phyloP scores from a whole-genome alignment of 1,284 basidiomycete genomes.

The Pascua sp. region DNA sequence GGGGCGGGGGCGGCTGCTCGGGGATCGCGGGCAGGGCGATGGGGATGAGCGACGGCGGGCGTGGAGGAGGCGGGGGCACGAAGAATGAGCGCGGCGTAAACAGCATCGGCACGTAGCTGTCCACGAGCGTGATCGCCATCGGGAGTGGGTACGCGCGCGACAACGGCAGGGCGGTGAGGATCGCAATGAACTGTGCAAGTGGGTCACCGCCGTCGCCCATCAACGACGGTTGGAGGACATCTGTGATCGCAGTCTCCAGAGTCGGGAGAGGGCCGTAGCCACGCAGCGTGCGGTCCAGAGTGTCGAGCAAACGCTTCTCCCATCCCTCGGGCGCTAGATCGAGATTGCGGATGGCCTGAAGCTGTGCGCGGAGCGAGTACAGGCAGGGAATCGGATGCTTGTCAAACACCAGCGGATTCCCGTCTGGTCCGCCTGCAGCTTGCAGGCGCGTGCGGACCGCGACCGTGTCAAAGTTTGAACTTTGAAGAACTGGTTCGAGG shows the following conservation, averaged over 20 bases:
- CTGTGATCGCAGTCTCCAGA: conserved; percentile 12
- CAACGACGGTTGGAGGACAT: conserved; percentile 18
- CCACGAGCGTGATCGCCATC: conserved; percentile 9
- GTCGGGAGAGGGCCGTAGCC: conserved; percentile 11
- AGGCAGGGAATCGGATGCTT: background rate
- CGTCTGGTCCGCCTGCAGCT: conserved; percentile 11
- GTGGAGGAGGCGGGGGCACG: background rate
- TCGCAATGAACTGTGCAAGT: conserved; percentile 10
- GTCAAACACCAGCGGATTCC: background rate
- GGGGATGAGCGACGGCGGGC: background rate
- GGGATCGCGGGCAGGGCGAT: background rate
- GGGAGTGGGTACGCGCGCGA: conserved; percentile 3
- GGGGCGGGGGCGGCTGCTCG: conserved; percentile 5
- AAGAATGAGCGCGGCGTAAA: conserved; percentile 15
- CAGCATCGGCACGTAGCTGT: conserved; percentile 11
- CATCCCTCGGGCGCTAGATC: conserved; percentile 19
- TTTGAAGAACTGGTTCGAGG: conserved; percentile 33
- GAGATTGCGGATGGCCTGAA: conserved; percentile 21
- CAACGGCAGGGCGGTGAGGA: conserved; percentile 10
- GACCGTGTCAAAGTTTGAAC: conserved; percentile 33
- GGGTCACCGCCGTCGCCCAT: conserved; percentile 2
- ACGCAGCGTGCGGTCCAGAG: conserved; percentile 8
- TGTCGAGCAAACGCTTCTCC: conserved; percentile 16
- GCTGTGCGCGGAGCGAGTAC: conserved; percentile 15
- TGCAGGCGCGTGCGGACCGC: conserved; percentile 27